Evolutionary conservation across 2,329 filamentous ascomycete species (phyloP), one percentile per base, ranked within the genome.

Genomic region (Claviceps sorghi): DNA sequence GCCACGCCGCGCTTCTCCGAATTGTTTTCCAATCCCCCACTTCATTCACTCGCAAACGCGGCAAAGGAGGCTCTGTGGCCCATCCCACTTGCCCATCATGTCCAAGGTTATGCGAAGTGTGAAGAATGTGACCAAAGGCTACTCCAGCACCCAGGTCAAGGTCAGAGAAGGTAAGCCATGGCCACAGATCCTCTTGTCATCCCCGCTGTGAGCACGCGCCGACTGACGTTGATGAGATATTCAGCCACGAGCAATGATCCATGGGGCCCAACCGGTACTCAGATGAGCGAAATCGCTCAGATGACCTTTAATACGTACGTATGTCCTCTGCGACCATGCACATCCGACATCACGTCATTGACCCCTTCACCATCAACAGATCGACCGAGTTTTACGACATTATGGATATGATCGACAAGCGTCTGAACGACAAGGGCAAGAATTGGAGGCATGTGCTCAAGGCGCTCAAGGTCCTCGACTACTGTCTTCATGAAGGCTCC

Each of bases 111-210:
- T 97, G 67, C 82, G 93, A 71, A 95, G 88, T 67, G 90, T 97
- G 64, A 97, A 96, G 76, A 98, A 97, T 77, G 91, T 98, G 71
- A 97, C 93, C 69, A 98, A 97, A 75, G 93, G 93, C 62, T 98
- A 98, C 68, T 96, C 91, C 38, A 83, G 79, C 59, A 88, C 94
- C 63, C 91, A 98, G 77, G 88, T 97, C 69, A 97, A 97, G 76
- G 93, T 98, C 69, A 84, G 90, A 74, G 91, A 95, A 87, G 89
- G 89, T 95, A 73, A 51, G 48, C 13, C 9, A 52, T 45, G 40
- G 21, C 48, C 26, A n/a, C 32, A 30, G 22, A 46, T 42, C 40
- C 30, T 44, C 49, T 26, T 6, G 47, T 43, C 45, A 54, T 50
- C 44, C 5, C 13, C 4, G n/a, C 50, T 29, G 19, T 17, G 29